Evolutionary conservation across 768 basidiomycete species (phyloP), one percentile per base, ranked within the genome.

Genomic region (Rhizopogon rudus): DNA sequence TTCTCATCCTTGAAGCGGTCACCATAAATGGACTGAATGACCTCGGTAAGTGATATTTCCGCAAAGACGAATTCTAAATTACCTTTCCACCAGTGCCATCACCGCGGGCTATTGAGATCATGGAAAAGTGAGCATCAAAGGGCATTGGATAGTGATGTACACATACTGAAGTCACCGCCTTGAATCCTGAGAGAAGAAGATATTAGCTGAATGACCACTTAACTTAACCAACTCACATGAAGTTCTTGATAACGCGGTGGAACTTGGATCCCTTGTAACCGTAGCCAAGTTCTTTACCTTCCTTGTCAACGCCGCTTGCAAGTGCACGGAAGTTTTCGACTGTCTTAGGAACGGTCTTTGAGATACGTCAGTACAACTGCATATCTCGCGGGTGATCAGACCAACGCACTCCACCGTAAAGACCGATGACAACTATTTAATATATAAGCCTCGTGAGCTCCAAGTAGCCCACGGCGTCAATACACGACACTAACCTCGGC

Each of bases 301-400:
- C 78, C 75, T 88, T 91, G 62, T 81, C 83, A 63, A 84, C 77
- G 55, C 95, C 91, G 39, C 93, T 91, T 12, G 91, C 77, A 61
- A 99, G 80, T 46, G 93, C 92, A 55, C 93, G 88, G 84, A 98
- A 98, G 82, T 98, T 98, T 80, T 94, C 95, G 25, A 78, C 94
- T 33, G 95, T 98, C 75, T 95, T 95, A 53, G 95, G 95, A 44
- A 97, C 94, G 45, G 93, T 93, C 88, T 94, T 55, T 10, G 33
- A 22, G 25, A 33, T 40, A 17, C 8, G 44, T 55, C 20, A 57
- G 46, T 33, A 48, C 40, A 17, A 17, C 12, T 20, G 35, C 9
- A 31, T 29, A 31, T 17, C 25, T 33, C 9, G 50, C 5, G 9
- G 4, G 17, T 33, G 22, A 53, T 13, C 40, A 20, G 44, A 39